Conservation (phyloP, 371 early-diverging fungal species). For the Mucor indicus region DNA sequence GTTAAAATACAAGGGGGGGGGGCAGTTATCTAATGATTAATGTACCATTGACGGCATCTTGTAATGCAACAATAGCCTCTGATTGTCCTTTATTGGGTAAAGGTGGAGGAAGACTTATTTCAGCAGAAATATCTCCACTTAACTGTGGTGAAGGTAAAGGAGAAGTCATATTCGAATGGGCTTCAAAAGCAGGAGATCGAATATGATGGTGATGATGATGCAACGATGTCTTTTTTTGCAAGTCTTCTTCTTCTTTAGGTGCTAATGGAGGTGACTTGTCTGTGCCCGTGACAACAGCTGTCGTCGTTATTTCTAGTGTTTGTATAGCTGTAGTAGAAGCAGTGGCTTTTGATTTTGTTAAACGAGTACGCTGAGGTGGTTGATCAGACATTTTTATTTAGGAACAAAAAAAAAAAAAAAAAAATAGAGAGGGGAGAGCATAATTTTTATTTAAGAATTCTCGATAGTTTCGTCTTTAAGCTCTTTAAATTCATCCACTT, state of each 20-base stretch:
- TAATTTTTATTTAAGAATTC: too few relatives aligned
- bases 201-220: constrained; percentile 37
- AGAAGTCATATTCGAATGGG: constrained; percentile 5
- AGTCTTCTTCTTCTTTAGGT: neutral
- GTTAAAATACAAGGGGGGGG: neutral
- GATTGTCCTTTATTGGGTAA: constrained; percentile 25
- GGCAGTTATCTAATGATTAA: too few relatives aligned
- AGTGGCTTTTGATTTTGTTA: constrained; percentile 37
- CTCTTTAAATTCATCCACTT: constrained; percentile 34
- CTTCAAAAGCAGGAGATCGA: constrained; percentile 31
- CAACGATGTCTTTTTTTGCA: constrained; percentile 23
- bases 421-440: constrained; percentile 7
- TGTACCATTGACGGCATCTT: constrained; percentile 46
- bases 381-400: constrained; percentile 16
- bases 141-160: constrained; percentile 29
- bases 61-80: constrained; percentile 45
- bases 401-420: neutral
- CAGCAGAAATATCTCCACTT: constrained; percentile 7
- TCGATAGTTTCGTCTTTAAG: constrained; percentile 1
- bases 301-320: constrained; percentile 43
- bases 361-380: constrained; percentile 25
- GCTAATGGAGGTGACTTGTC: constrained; percentile 2
- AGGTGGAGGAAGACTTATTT: constrained; percentile 29
- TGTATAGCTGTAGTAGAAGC: constrained; percentile 42
- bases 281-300: constrained; percentile 26